Percentiles rank a stretch among this genome's conserved stretches.
Evolutionary conservation across 345 rosid genomes (phyloP).

Genomic region (Citrus glauca): DNA sequence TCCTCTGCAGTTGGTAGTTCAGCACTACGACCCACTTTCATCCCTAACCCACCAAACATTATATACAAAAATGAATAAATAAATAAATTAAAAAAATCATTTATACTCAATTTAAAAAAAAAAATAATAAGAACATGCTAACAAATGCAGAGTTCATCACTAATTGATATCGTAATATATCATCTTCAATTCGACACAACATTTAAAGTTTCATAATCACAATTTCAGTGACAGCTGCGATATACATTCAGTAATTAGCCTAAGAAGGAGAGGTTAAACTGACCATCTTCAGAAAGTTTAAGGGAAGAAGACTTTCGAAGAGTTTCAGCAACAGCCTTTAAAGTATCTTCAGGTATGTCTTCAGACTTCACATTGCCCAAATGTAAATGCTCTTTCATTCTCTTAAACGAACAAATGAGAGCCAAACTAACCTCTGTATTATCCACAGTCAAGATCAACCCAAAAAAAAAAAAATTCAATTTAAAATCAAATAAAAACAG

Average conservation of each 20-base stretch:
- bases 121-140: not conserved
- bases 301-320: constrained; percentile 69
- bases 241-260: not conserved
- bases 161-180: not conserved
- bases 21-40: constrained; percentile 68
- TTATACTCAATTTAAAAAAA: not conserved
- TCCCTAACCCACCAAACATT: constrained; percentile 42
- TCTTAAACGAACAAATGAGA: constrained; percentile 86
- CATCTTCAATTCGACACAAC: not conserved
- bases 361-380: constrained; percentile 61
- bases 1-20: constrained; percentile 63
- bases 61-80: not conserved
- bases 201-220: not conserved
- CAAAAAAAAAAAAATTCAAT: not conserved
- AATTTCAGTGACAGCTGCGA: not conserved
- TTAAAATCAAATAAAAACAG: not conserved
- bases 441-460: constrained; percentile 34
- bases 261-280: constrained; percentile 8
- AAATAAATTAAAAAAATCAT: not conserved
- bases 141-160: not conserved
- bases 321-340: constrained; percentile 77
- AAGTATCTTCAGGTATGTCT: constrained; percentile 64
- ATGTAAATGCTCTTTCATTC: constrained; percentile 81
- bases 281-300: constrained; percentile 89
- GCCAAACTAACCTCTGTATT: constrained; percentile 77